phyloP scores from a whole-genome alignment of 352 stramenopile genomes.

The Phytophthora brassicae region DNA sequence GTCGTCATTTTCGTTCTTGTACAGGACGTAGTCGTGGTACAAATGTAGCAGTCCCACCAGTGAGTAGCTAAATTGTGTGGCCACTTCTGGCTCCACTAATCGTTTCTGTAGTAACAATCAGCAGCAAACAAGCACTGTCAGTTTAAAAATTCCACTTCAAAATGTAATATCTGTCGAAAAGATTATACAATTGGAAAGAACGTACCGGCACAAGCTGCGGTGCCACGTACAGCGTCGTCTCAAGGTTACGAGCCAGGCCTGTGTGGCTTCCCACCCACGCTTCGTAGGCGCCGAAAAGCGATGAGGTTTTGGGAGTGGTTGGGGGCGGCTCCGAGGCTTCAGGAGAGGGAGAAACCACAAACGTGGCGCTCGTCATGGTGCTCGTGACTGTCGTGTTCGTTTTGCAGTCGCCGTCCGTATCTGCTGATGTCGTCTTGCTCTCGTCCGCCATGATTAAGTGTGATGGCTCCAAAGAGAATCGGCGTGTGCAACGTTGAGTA shows the following conservation, averaged over 20 bases:
- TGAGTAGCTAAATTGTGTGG: conserved; percentile 78
- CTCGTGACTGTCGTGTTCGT: conserved; percentile 8
- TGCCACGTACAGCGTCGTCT: conserved; percentile 78
- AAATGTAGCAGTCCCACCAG: conserved; percentile 72
- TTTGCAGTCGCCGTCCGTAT: conserved; percentile 21
- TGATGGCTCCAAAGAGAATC: too few relatives aligned
- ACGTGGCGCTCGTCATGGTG: conserved; percentile 12
- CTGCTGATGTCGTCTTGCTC: conserved; percentile 16
- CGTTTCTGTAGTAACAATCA: conserved; percentile 41
- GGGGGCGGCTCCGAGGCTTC: not conserved
- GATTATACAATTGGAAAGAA: not conserved
- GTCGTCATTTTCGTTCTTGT: conserved; percentile 45
- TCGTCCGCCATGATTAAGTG: conserved; percentile 21
- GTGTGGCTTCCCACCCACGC: conserved; percentile 63
- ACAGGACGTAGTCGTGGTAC: conserved; percentile 85
- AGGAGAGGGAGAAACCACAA: not conserved
- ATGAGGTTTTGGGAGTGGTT: conserved; percentile 2
- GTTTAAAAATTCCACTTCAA: conserved; percentile 4
- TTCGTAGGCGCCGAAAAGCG: conserved; percentile 58
- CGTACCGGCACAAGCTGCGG: conserved; percentile 76
- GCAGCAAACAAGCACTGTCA: not conserved
- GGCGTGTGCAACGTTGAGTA: too few relatives aligned
- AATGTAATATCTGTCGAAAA: not conserved
- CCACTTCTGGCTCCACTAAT: conserved; percentile 60
- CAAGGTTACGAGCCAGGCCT: conserved; percentile 67